Evolutionary conservation across 2,329 filamentous ascomycete species (phyloP), one percentile per base, ranked within the genome.

Genomic region (Zalaria sp.): DNA sequence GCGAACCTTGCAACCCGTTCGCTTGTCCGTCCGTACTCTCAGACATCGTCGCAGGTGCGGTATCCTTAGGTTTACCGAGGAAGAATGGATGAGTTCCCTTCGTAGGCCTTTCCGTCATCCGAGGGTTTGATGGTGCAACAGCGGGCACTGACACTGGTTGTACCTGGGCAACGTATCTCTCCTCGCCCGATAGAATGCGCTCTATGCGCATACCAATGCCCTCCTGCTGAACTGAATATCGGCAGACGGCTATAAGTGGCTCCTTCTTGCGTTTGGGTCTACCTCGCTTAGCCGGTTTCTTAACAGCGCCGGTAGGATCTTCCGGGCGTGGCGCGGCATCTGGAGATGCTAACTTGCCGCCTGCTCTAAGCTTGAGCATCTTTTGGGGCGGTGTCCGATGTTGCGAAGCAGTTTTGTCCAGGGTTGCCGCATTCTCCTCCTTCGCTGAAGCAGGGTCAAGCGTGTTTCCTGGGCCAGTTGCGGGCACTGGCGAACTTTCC

Each of bases 21-120:
- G 37, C 5, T 51, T 49, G 25, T 53, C 46, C 39, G 51, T 53
- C 34, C 50, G 54, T 25, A 18, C 18, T 18, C 18, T 18, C 18
- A 40, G 43, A 3, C 36, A 9, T 9, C 29, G 34, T 37, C 31
- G 8, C 29, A 26, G 36, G 27, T 46, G 4, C 11, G 18, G 46
- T 39, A 5, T 55, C 56, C 5, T 59, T 57, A 5, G 65, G 25
- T 49, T 78, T 82, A 4, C 72, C 74, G 10, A 70, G 54, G 53
- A 87, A 87, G 54, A 87, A 83, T 0, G 82, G 81, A 59, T 87
- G 79, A 0, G 74, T 72, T 1, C 65, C 50, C 51, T 73, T 77
- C 5, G 57, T 49, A 35, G 60, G 41, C 7, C 18, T 28, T n/a
- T 3, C n/a, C 18, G 29, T 34, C 36, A 5, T 29, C 28, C 3